Base-by-base conservation (phyloP, 2,329 filamentous ascomycete genomes). In the Aureobasidium sp. region DNA sequence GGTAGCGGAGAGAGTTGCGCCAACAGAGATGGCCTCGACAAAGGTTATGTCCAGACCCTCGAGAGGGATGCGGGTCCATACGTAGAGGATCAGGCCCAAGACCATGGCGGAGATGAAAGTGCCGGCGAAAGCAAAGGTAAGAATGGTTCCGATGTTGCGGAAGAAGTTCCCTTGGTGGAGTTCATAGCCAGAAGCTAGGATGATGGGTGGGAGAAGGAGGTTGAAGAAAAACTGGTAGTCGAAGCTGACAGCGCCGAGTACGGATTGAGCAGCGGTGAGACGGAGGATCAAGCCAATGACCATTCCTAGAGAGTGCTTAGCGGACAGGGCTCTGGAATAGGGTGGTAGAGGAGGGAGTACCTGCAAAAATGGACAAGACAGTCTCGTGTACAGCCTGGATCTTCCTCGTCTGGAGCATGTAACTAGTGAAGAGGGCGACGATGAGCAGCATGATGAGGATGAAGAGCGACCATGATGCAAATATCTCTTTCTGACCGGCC, bases 181-280 rank as follows among this genome's bases (percentile, higher is more conserved):
- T 76, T 99, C 94, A 77, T 97, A 99, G 61, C 94, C 94, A 17
- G 93, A 97, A 17, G 92, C 93, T 32, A 99, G 83, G 73, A 99
- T 99, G 73, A 99, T 99, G 62, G 94, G 94, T 41, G 94, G 94
- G n/a, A 99, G 88, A 13, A 99, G 85, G 50, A 99, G 84, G 76
- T 99, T 99, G 82, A 99, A 99, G 82, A 99, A 99, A 81, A 97
- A 96, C 73, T 97, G 92, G 74, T 97, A 97, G 79, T 97, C 89
- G 81, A 99, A 99, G 76, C 88, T 96, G 71, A 99, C 92, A 66
- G 90, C 87, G 72, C 90, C 89, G 74, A 92, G 88, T 69, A 99
- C 92, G 66, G 88, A 90, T 65, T 90, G 87, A 67, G 88, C 87
- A 59, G 88, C 87, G 47, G 86, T 90, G 66, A 97, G 79, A 71